Evolutionary conservation across 2,329 filamentous ascomycete genomes (phyloP), one percentile per base, ranked within the genome.

Genomic region (Fusarium sp.): DNA sequence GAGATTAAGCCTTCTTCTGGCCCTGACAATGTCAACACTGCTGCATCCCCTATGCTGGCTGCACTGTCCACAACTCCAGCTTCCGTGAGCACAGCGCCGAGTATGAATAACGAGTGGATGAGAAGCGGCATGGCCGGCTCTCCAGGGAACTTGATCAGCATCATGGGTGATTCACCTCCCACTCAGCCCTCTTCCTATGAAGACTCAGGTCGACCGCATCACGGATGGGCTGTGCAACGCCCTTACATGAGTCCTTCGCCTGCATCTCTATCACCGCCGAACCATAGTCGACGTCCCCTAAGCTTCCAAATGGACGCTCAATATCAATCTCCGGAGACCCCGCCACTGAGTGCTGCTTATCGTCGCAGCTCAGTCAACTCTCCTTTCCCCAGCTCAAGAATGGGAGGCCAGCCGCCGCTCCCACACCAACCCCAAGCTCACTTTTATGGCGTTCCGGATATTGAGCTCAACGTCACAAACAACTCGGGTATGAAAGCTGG

Each of bases 361-460:
- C 76, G 82, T 35, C 77, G 81, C 34, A 79, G 79, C 69, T 84
- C 82, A 12, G 75, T 83, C 59, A 81, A 85, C 50, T 84, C 84
- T 7, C 81, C 83, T 44, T 79, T 80, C 53, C 76, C 79, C 28
- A 78, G 79, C 11, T 61, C 69, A 11, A 82, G 84, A 52, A 74
- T 75, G 55, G 71, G 76, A 58, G 73, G 80, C 32, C 82, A 86
- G 47, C 87, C 86, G n/a, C 89, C 90, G 4, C 83, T 89, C 9
- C 90, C 91, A 4, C 91, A 93, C 72, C 85, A 92, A 57, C 84
- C 88, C 1, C 91, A 93, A 74, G 77, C 90, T 15, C 91, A 93
- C 76, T 94, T 91, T 74, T 93, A 92, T 73, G 85, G 88, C 40
- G 83, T 87, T 0, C 90, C 91, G 1, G 89, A 93, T 64, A 81